These are phyloP conservation scores for Lipomyces kockii DNA, from an alignment of 805 yeast species.

Conservation along the genomic window DNA sequence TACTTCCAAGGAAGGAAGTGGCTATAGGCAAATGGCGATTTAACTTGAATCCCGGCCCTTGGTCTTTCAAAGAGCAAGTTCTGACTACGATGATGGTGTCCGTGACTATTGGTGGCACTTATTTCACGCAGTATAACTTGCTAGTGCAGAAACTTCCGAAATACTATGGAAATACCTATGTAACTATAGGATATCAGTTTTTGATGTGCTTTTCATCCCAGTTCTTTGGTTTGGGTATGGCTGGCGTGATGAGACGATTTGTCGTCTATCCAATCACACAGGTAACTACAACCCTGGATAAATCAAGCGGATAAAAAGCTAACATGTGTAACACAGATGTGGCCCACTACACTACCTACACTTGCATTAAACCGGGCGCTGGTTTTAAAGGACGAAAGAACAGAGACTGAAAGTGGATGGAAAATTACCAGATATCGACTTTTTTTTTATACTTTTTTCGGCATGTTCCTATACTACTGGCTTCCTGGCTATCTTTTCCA, in stretches of 20 bases:
- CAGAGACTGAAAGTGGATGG: conserved; percentile 62
- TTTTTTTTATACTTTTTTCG: conserved; percentile 50
- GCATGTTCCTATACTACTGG: conserved; percentile 57
- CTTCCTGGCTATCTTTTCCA: conserved; percentile 63
- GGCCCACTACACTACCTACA: conserved; percentile 59
- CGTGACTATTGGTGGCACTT: conserved; percentile 35
- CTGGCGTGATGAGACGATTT: conserved; percentile 64
- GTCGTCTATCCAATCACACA: conserved; percentile 54
- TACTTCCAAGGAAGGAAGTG: conserved; percentile 54
- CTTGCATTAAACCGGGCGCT: conserved; percentile 19
- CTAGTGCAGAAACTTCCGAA: background rate
- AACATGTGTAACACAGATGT: too few relatives aligned
- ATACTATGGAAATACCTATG: conserved; percentile 7
- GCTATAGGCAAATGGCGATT: conserved; percentile 48
- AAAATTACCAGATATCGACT: conserved; percentile 56
- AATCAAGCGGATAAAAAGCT: too few relatives aligned
- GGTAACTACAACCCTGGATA: too few relatives aligned
- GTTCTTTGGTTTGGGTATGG: conserved; percentile 68
- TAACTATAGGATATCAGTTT: conserved; percentile 56
- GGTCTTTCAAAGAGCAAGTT: conserved; percentile 69
- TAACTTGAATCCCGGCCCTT: conserved; percentile 64
- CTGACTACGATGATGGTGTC: conserved; percentile 52
- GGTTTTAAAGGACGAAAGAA: conserved; percentile 49
- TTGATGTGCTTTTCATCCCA: conserved; percentile 60
- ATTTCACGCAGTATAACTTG: background rate